Evolutionary conservation across 148 eudicot genomes (phyloP).

Genomic region (Silene latifolia): DNA sequence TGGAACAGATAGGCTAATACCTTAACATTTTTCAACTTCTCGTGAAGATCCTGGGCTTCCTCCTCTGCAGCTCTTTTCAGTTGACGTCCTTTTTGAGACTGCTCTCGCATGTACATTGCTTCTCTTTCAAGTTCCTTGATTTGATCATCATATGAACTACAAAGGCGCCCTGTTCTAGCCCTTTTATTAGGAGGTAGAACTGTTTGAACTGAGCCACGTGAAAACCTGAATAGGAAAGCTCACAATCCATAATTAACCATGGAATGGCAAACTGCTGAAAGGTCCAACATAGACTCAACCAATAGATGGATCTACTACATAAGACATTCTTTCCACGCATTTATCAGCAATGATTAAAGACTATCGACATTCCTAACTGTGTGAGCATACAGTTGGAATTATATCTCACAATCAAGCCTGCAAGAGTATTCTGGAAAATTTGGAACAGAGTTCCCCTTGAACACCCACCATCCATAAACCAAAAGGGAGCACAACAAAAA

Average conservation of each 20-base stretch:
- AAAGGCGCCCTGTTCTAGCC: conserved; percentile 57
- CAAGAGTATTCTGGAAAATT: neutral
- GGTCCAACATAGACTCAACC: neutral
- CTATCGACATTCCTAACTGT: neutral
- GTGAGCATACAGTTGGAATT: neutral
- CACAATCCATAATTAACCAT: neutral
- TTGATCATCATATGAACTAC: conserved; percentile 77
- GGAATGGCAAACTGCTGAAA: neutral
- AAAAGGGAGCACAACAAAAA: neutral
- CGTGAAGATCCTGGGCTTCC: conserved; percentile 32
- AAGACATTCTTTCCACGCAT: neutral
- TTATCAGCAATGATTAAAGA: neutral
- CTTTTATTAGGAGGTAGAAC: conserved; percentile 76
- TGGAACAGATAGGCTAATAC: conserved; percentile 26
- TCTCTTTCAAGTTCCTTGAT: conserved; percentile 62
- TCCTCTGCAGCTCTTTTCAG: conserved; percentile 56
- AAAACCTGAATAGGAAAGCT: conserved; percentile 52
- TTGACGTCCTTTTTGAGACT: conserved; percentile 40
- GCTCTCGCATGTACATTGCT: conserved; percentile 30
- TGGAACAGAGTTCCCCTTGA: neutral
- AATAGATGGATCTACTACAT: neutral
- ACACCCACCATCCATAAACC: neutral
- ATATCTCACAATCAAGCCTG: neutral
- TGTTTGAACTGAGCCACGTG: conserved; percentile 77
- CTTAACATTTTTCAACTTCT: conserved; percentile 45